Conservation (phyloP, 2,329 filamentous ascomycete genomes). For the Curvularia eragrostidis region DNA sequence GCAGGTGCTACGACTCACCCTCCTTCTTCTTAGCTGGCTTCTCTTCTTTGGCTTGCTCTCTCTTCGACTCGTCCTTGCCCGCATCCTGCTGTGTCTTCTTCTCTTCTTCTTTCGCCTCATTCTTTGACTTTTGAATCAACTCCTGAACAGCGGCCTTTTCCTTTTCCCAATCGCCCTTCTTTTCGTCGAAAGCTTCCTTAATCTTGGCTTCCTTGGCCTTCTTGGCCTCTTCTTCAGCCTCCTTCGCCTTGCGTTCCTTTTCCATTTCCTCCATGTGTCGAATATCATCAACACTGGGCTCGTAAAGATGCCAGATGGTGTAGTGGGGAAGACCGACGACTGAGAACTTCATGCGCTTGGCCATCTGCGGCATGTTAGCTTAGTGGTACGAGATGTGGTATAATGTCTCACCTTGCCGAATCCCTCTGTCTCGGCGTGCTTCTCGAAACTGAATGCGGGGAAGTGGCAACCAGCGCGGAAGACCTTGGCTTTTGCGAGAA, state of each 20-base stretch:
- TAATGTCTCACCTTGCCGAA: conserved; percentile 83
- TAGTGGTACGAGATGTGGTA: neutral
- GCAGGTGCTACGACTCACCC: conserved; percentile 9
- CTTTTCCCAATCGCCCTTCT: conserved; percentile 83
- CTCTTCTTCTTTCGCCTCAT: conserved; percentile 45
- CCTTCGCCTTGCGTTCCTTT: conserved; percentile 77
- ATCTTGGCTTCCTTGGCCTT: conserved; percentile 77
- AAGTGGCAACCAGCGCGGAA: conserved; percentile 97
- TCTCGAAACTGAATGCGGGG: conserved; percentile 97
- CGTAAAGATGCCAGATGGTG: conserved; percentile 99
- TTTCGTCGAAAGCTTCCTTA: conserved; percentile 79
- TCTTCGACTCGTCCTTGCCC: conserved; percentile 33
- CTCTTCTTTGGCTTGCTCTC: conserved; percentile 31
- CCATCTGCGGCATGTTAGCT: conserved; percentile 72
- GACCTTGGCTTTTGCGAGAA: conserved; percentile 92
- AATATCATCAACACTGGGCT: conserved; percentile 97
- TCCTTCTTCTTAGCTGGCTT: conserved; percentile 27
- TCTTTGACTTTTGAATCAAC: conserved; percentile 64
- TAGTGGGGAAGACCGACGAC: conserved; percentile 97
- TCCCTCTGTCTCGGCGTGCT: conserved; percentile 96
- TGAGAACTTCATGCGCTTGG: conserved; percentile 92
- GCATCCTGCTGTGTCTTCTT: conserved; percentile 64
- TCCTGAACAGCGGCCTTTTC: conserved; percentile 82
- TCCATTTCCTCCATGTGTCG: conserved; percentile 99
- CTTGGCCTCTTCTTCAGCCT: conserved; percentile 79